A percentile compares a stretch with the other conserved stretches of the same genome.
These are phyloP conservation scores for Phaeotremella skinneri DNA, from an alignment of 768 basidiomycete genomes.

Conservation along the genomic window DNA sequence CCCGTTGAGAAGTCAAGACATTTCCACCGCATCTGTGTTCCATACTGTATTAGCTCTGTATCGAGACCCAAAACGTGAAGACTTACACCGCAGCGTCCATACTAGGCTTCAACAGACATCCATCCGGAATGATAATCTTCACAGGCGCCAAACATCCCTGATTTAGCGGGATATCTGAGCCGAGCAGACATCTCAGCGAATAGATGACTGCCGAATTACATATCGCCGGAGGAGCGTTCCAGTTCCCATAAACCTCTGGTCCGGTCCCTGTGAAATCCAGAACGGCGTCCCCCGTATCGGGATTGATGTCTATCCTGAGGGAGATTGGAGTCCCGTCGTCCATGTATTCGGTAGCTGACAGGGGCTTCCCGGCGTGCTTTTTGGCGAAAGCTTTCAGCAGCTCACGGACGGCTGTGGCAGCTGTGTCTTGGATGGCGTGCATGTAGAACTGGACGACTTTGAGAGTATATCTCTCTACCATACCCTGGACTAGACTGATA, in stretches of 20 bases:
- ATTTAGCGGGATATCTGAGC: conserved; percentile 75
- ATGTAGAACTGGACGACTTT: conserved; percentile 88
- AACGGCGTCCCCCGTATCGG: conserved; percentile 68
- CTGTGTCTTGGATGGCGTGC: conserved; percentile 79
- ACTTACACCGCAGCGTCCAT: conserved; percentile 21
- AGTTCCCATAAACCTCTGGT: conserved; percentile 48
- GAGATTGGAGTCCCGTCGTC: conserved; percentile 41
- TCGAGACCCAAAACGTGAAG: background rate
- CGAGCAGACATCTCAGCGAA: conserved; percentile 23
- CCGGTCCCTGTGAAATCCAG: conserved; percentile 65
- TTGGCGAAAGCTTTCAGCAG: conserved; percentile 68
- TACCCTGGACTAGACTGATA: conserved; percentile 74
- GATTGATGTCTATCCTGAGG: conserved; percentile 72
- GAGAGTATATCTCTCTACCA: conserved; percentile 81
- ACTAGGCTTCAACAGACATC: conserved; percentile 15
- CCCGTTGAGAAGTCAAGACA: conserved; percentile 23
- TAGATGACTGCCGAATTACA: conserved; percentile 28
- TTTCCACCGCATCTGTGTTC: conserved; percentile 13
- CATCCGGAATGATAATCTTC: conserved; percentile 21
- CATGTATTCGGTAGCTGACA: conserved; percentile 70
- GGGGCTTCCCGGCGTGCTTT: conserved; percentile 58
- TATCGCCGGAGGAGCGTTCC: conserved; percentile 13
- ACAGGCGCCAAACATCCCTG: conserved; percentile 86
- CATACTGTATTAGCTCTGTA: background rate
- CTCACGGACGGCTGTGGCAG: conserved; percentile 78